Evolutionary conservation across 257 asterid species (phyloP).

Genomic region (Scutellaria barbata): DNA sequence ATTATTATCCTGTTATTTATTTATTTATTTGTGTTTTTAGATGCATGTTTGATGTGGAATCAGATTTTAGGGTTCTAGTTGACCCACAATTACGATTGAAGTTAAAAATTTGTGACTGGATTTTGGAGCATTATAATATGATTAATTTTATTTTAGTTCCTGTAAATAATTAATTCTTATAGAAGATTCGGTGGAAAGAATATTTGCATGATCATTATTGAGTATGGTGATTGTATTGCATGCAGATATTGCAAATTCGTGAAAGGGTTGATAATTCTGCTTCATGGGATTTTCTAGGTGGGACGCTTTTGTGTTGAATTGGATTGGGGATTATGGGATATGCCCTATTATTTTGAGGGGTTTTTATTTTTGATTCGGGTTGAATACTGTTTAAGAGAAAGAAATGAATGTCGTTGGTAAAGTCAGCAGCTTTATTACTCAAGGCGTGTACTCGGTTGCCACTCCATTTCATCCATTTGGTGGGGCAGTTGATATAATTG

Average conservation of each 20-base stretch:
- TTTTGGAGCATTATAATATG: conserved; percentile 8
- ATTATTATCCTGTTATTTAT: conserved; percentile 24
- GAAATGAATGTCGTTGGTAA: conserved; percentile 85
- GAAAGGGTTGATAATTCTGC: conserved; percentile 29
- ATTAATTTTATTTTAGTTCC: background rate
- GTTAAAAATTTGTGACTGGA: conserved; percentile 28
- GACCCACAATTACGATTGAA: conserved; percentile 27
- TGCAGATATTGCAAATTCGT: conserved; percentile 53
- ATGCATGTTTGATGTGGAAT: conserved; percentile 37
- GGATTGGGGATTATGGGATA: conserved; percentile 38
- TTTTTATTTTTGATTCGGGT: conserved; percentile 21
- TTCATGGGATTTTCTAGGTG: conserved; percentile 26
- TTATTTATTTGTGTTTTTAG: conserved; percentile 1
- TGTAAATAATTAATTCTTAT: background rate
- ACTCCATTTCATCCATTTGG: conserved; percentile 97
- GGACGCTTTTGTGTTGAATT: conserved; percentile 21
- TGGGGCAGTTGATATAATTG: conserved; percentile 89
- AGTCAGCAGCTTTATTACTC: conserved; percentile 73
- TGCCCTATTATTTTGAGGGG: conserved; percentile 10
- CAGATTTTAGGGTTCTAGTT: conserved; percentile 43
- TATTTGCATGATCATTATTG: conserved; percentile 40
- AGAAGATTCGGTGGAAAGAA: conserved; percentile 11
- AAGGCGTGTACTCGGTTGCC: conserved; percentile 88
- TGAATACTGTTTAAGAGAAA: conserved; percentile 36
- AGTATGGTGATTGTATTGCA: conserved; percentile 42